These are phyloP conservation scores for Solanum hybrid DNA, from an alignment of 305 asterid genomes.

Conservation along the genomic window DNA sequence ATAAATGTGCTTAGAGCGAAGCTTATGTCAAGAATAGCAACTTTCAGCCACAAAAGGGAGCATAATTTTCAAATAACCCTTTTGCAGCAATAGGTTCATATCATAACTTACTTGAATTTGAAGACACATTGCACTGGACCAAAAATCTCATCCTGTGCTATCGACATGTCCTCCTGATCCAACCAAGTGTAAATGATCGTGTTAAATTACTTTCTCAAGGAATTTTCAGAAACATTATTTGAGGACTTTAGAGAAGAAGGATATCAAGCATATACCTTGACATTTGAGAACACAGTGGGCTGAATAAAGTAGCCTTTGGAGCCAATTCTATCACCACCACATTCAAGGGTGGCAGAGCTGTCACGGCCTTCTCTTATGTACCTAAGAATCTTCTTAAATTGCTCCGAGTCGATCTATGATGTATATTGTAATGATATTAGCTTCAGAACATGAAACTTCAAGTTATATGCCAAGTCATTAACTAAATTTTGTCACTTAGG, in stretches of 20 bases:
- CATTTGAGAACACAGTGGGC: constrained; percentile 78
- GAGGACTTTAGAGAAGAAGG: neutral
- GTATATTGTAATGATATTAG: neutral
- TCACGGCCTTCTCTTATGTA: constrained; percentile 59
- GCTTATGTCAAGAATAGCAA: neutral
- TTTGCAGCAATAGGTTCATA: neutral
- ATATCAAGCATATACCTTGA: constrained; percentile 59
- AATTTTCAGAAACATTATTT: neutral
- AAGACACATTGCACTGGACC: constrained; percentile 84
- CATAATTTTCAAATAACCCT: neutral
- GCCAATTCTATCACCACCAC: constrained; percentile 59
- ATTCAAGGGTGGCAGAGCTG: constrained; percentile 53
- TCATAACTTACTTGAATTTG: constrained; percentile 50
- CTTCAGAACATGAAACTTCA: neutral
- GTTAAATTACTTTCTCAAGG: neutral
- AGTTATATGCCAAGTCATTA: neutral
- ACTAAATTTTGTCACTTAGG: neutral
- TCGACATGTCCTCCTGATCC: constrained; percentile 66
- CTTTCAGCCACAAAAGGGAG: neutral
- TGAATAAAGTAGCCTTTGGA: constrained; percentile 60
- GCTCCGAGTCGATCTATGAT: constrained; percentile 58
- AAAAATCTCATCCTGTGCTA: constrained; percentile 85
- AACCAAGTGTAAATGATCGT: neutral
- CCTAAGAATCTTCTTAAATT: constrained; percentile 59
- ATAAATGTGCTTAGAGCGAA: neutral